Base-by-base conservation (phyloP, 768 basidiomycete genomes). In the Pisolithus orientalis region DNA sequence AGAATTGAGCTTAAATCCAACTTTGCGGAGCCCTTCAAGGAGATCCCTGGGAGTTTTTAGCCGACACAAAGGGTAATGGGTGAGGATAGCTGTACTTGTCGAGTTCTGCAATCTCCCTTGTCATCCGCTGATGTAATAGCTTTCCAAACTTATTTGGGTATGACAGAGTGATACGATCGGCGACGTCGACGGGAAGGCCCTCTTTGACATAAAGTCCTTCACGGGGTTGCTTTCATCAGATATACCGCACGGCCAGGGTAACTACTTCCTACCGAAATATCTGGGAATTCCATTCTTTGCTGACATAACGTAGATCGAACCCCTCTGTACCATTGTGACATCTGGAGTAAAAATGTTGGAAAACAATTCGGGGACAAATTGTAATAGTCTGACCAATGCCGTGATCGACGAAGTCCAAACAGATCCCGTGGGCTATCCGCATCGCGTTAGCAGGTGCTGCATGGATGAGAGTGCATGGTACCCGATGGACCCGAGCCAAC, bases 401-500 rank as follows among this genome's bases (percentile, higher is more conserved):
- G 55, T 76, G 62, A 5, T 72, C 62, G 39, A 63, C 70, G 42
- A 70, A 76, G 54, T 80, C 79, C 16, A 71, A 62, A 6, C 76
- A 73, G 40, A 82, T 75, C 46, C 80, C 80, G 56, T 80, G 78
- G 0, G 70, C 76, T 71, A 42, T 65, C 37, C 4, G 51, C 14
- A 14, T 24, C 4, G 31, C 29, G 31, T 34, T 0, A 39, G 39
- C 52, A 6, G 58, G 27, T n/a, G 31, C 43, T n/a, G 11, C 24
- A 13, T 8, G 8, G 46, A 13, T 38, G 42, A 32, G 1, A 50
- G 25, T 11, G 32, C 71, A 68, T 69, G 11, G 70, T 25, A 75
- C 78, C 75, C 1, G 80, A 84, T 10, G 83, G 85, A 49, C 80
- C 80, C 13, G 85, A 75, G 1, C 87, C 87, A 4, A 89, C 68